Conservation (phyloP, 805 yeast genomes). For the Candida jianshihensis region DNA sequence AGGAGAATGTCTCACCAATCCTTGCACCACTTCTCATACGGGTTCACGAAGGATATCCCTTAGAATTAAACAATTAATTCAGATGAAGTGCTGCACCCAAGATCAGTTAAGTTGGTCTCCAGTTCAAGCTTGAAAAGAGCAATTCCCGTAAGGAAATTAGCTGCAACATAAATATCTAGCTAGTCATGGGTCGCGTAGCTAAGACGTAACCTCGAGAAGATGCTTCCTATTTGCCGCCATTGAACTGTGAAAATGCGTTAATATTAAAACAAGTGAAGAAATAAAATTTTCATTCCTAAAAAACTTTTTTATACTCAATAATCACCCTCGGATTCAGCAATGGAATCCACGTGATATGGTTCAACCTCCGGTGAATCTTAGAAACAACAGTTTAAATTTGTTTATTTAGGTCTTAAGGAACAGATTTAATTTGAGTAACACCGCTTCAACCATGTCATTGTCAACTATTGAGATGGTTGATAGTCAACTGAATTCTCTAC, state of each 20-base stretch:
- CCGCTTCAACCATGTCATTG: not conserved
- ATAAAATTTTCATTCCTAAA: not conserved
- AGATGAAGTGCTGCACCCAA: conserved; percentile 71
- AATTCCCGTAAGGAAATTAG: conserved; percentile 6
- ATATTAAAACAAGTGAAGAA: too few relatives aligned
- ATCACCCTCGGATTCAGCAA: not conserved
- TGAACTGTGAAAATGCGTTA: conserved; percentile 59
- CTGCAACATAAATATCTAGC: conserved; percentile 40
- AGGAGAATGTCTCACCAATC: conserved; percentile 33
- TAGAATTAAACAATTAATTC: conserved; percentile 41
- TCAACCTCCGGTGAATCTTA: not conserved
- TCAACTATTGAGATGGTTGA: not conserved
- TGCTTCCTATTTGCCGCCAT: conserved; percentile 47
- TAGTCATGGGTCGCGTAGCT: conserved; percentile 67
- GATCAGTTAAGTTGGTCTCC: conserved; percentile 56
- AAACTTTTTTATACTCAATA: not conserved
- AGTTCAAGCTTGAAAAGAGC: conserved; percentile 38
- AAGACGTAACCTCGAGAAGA: conserved; percentile 64
- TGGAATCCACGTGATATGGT: not conserved
- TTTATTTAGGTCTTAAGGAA: too few relatives aligned
- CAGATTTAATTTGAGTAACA: not conserved
- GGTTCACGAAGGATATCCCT: conserved; percentile 73
- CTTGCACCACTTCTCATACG: conserved; percentile 61
- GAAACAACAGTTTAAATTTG: too few relatives aligned
- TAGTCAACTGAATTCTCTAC: not conserved